Evolutionary conservation across 306 rosid genomes (phyloP).

Genomic region (Acacia confusa): DNA sequence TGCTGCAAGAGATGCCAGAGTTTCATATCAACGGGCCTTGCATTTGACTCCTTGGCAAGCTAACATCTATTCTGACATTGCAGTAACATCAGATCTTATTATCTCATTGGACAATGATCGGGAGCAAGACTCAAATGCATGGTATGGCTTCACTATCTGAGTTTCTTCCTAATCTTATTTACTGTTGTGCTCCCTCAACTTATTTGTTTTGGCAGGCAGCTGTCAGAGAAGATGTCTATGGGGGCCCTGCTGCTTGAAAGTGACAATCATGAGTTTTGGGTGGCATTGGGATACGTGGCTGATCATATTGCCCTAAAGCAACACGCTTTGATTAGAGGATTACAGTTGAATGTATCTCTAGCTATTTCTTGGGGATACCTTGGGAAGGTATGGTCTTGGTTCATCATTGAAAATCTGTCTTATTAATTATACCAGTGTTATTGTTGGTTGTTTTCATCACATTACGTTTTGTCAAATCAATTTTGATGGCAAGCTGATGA

Average conservation of each 20-base stretch:
- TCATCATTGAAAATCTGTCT: neutral
- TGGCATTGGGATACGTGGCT: conserved; percentile 76
- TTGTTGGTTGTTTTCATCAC: neutral
- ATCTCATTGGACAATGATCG: conserved; percentile 37
- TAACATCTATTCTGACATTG: conserved; percentile 77
- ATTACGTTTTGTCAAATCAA: neutral
- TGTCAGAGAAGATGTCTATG: conserved; percentile 78
- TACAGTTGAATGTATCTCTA: conserved; percentile 79
- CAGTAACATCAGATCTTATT: conserved; percentile 63
- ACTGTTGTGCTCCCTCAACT: conserved; percentile 28
- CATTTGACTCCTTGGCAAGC: conserved; percentile 93
- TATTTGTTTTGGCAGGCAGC: conserved; percentile 57
- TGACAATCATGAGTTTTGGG: conserved; percentile 88
- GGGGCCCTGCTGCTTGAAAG: conserved; percentile 93
- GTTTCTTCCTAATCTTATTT: conserved; percentile 7
- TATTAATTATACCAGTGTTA: neutral
- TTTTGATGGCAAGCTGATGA: neutral
- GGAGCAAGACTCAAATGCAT: conserved; percentile 41
- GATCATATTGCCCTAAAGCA: conserved; percentile 68
- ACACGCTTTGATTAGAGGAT: conserved; percentile 82
- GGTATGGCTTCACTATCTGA: conserved; percentile 54
- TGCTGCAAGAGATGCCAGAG: conserved; percentile 65
- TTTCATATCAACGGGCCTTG: conserved; percentile 87
- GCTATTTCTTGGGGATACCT: conserved; percentile 92
- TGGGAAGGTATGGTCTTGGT: conserved; percentile 74